Base-by-base conservation (phyloP, 257 asterid species). In the Leptodermis oblonga region DNA sequence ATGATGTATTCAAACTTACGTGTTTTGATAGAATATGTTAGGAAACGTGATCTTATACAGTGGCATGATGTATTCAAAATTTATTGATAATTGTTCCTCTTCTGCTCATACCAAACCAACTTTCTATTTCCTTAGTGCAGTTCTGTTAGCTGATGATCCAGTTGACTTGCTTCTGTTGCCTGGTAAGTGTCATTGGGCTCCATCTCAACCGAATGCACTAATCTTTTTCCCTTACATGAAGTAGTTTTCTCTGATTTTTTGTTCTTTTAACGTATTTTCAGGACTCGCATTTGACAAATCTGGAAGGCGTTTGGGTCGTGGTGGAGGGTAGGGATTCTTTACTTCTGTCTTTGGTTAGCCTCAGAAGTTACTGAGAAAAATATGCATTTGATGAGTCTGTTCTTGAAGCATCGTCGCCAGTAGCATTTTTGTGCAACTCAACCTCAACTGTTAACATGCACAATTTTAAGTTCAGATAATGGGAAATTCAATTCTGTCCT, bases 241-340 rank as follows among this genome's bases (percentile, higher is more conserved):
- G 6, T 55, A 17, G 20, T 62, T 56, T 41, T 31, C 18, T 9
- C 58, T 12, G n/a, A n/a, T n/a, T n/a, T 46, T 18, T 3, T 67
- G 25, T 66, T 51, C 25, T 51, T 58, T 45, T 28, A 25, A 31
- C 20, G 0, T 30, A 46, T 30, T 17, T 49, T 61, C 79, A 94
- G 99, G 99, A 73, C 95, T 94, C 62, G 99, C 95, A 77, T 91
- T 94, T 70, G 99, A 94, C 74, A 91, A 82, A 85, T 74, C 88
- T 65, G 97, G 99, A 61, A 81, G 96, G 79, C 97, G 99, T 26
- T 77, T 94, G 78, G 96, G 99, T 69, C 96, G 97, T 33, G 97
- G 99, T 72, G 99, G 99, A 75, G 99, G 99, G 99, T 94, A 86
- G 26, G 95, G 78, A 45, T 26, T 55, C 12, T 1, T 52, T 17